Percentiles rank a stretch among this genome's conserved stretches.
Conservation (phyloP, 495 filamentous ascomycete genomes). For the Clavariopsis aquatica region DNA sequence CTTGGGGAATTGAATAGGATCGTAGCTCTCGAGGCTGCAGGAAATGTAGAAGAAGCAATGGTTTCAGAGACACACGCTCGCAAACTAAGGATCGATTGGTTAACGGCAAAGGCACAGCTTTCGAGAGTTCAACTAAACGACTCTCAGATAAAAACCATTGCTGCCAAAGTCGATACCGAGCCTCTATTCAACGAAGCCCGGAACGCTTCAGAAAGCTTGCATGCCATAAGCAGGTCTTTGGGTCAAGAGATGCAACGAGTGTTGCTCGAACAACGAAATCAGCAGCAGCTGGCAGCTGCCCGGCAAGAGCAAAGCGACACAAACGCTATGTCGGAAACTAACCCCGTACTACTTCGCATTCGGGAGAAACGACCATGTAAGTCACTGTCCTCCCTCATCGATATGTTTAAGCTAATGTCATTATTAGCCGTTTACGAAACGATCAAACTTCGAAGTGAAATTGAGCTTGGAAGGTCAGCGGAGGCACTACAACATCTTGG, state of each 20-base stretch:
- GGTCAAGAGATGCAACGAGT: no score
- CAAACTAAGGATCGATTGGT: no score
- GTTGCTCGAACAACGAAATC: background rate
- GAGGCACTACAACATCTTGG: constrained; percentile 12
- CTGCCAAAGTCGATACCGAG: no score
- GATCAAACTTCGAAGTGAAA: constrained; percentile 25
- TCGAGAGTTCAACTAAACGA: background rate
- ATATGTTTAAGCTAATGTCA: background rate
- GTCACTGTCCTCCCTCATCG: background rate
- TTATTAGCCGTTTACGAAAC: constrained; percentile 20
- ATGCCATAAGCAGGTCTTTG: no score
- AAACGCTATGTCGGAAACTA: constrained; percentile 1
- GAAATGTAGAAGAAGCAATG: no score
- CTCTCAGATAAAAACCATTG: no score
- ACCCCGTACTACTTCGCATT: constrained; percentile 30
- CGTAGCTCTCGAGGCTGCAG: no score
- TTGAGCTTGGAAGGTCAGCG: constrained; percentile 5
- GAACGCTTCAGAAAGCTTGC: no score
- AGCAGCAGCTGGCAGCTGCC: background rate
- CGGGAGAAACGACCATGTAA: constrained; percentile 25
- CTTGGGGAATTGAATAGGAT: no score
- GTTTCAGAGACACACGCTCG: no score
- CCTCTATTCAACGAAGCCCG: no score
- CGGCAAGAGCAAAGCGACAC: background rate
- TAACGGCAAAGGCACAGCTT: background rate